These are phyloP conservation scores for Nakazawaea siamensis DNA, from an alignment of 805 yeast genomes.

Conservation along the genomic window DNA sequence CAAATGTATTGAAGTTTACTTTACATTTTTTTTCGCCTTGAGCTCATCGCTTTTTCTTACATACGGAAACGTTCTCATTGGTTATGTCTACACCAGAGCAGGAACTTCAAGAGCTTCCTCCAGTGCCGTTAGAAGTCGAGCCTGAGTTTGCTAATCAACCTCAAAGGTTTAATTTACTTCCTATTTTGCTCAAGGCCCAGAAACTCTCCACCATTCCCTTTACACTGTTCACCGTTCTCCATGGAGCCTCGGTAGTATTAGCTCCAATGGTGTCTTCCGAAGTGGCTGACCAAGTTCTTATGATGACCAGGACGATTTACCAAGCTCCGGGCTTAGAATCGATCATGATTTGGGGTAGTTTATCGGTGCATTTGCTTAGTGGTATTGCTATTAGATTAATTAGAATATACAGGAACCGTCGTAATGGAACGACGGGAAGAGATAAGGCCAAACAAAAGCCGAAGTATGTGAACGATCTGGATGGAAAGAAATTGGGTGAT, in stretches of 20 bases:
- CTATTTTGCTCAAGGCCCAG: slow-evolving; percentile 28
- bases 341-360: slow-evolving; percentile 36
- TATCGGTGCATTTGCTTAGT: slow-evolving; percentile 38
- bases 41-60: too few relatives aligned
- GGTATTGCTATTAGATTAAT: slow-evolving; percentile 41
- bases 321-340: slow-evolving; percentile 45
- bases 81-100: too few relatives aligned
- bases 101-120: too few relatives aligned
- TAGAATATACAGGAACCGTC: slow-evolving; percentile 21
- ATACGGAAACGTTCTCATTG: too few relatives aligned
- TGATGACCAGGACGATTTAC: slow-evolving; percentile 54
- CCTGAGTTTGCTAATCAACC: too few relatives aligned
- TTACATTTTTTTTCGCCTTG: too few relatives aligned
- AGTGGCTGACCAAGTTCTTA: slow-evolving; percentile 44
- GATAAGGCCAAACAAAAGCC: slow-evolving; percentile 5
- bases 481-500: slow-evolving; percentile 20
- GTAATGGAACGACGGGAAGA: slow-evolving; percentile 16
- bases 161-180: too few relatives aligned
- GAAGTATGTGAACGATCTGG: neutral
- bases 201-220: slow-evolving; percentile 56
- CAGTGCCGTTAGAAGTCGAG: too few relatives aligned
- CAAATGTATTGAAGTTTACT: too few relatives aligned
- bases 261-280: slow-evolving; percentile 42
- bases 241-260: slow-evolving; percentile 42
- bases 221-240: slow-evolving; percentile 47